Percentiles rank a stretch among this genome's conserved stretches.
Evolutionary conservation across 306 rosid species (phyloP).

Genomic region (Cucurbita pepo): DNA sequence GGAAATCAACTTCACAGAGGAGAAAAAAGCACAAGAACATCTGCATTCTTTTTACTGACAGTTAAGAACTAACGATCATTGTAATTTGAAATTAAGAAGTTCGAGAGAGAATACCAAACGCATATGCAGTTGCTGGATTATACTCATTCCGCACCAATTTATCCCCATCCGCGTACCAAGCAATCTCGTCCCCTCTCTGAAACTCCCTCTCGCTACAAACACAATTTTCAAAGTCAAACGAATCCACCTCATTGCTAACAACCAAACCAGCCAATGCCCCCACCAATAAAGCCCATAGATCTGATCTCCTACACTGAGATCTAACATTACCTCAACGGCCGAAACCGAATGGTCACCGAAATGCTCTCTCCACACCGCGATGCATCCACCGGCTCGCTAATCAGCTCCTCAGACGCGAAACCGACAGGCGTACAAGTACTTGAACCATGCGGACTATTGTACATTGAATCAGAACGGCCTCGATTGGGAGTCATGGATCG

Average conservation of each 20-base stretch:
- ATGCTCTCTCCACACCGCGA: slow-evolving; percentile 78
- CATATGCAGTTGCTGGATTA: slow-evolving; percentile 86
- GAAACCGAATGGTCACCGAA: slow-evolving; percentile 95
- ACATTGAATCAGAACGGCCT: slow-evolving; percentile 55
- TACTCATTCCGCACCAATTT: slow-evolving; percentile 80
- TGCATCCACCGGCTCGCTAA: slow-evolving; percentile 40
- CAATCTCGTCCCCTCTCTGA: slow-evolving; percentile 85
- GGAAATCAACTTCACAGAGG: slow-evolving; percentile 5
- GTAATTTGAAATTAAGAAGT: not conserved
- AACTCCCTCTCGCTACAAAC: slow-evolving; percentile 92
- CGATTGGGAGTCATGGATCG: slow-evolving; percentile 91
- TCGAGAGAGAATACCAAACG: slow-evolving; percentile 48
- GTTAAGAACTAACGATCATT: not conserved
- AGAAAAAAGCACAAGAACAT: not conserved
- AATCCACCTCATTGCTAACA: slow-evolving; percentile 12
- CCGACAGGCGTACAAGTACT: slow-evolving; percentile 46
- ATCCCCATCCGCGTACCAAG: slow-evolving; percentile 97
- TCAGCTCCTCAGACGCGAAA: slow-evolving; percentile 55
- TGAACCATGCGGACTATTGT: slow-evolving; percentile 24
- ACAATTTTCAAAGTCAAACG: slow-evolving; percentile 14
- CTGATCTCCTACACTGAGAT: slow-evolving; percentile 50
- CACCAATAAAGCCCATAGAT: slow-evolving; percentile 31
- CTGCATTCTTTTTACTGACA: not conserved
- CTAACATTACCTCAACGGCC: slow-evolving; percentile 89
- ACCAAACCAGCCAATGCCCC: slow-evolving; percentile 1